Percentiles rank a stretch among this genome's conserved stretches.
Evolutionary conservation across 1,284 basidiomycete species (phyloP).

Genomic region (Hymenochaete sp.): DNA sequence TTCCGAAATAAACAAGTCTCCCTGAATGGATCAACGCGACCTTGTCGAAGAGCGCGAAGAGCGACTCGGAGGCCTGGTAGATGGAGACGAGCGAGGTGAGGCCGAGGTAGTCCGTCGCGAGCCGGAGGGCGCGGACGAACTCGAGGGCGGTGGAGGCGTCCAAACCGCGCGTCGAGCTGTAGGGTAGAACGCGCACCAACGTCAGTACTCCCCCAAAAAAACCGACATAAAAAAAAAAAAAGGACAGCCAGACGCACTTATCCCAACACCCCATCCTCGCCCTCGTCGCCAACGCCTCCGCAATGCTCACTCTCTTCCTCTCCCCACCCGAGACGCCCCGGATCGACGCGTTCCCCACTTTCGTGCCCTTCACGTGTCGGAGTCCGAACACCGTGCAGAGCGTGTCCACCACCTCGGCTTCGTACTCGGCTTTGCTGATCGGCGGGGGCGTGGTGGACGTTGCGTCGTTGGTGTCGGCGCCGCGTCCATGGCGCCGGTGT

Average conservation of each 20-base stretch:
- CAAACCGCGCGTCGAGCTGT: slow-evolving; percentile 34
- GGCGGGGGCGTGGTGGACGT: too few species aligned
- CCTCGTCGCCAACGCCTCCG: slow-evolving; percentile 56
- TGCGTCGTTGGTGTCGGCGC: too few species aligned
- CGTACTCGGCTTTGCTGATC: slow-evolving; percentile 25
- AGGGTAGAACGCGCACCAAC: too few species aligned
- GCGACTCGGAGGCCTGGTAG: slow-evolving; percentile 50
- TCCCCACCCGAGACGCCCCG: slow-evolving; percentile 44
- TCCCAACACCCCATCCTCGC: slow-evolving; percentile 63
- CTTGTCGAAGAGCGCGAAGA: slow-evolving; percentile 50
- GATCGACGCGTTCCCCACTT: slow-evolving; percentile 36
- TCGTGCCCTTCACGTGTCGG: slow-evolving; percentile 32
- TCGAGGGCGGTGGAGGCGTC: slow-evolving; percentile 54
- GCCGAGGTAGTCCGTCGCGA: slow-evolving; percentile 43
- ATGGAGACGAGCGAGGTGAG: slow-evolving; percentile 48
- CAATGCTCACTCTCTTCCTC: slow-evolving; percentile 72
- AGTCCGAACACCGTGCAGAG: slow-evolving; percentile 38
- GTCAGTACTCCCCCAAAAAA: too few species aligned
- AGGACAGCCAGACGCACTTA: slow-evolving; percentile 38
- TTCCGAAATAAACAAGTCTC: slow-evolving; percentile 55
- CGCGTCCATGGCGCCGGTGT: too few species aligned
- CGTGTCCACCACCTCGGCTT: slow-evolving; percentile 27
- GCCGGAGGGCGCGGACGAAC: slow-evolving; percentile 47
- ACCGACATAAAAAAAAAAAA: background rate
- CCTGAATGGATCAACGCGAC: slow-evolving; percentile 58